Percentiles rank a stretch among this genome's conserved stretches.
Conservation (phyloP, 2,329 filamentous ascomycete species). For the Parastagonospora nodorum region DNA sequence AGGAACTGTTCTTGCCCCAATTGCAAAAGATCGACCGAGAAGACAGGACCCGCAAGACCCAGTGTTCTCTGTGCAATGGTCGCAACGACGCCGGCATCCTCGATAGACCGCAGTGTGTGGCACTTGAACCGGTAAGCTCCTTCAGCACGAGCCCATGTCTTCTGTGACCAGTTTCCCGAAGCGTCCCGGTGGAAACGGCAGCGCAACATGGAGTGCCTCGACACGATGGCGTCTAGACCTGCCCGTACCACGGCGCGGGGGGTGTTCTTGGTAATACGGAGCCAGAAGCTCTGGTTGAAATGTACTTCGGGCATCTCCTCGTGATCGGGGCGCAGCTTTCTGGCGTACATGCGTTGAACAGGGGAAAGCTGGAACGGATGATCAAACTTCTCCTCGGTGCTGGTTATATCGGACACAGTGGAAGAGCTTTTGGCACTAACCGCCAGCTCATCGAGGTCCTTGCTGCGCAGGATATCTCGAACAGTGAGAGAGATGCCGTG, state of each 20-base stretch:
- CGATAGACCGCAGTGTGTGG: not conserved
- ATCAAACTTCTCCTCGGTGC: constrained; percentile 7
- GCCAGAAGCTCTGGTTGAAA: constrained; percentile 5
- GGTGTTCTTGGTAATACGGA: constrained; percentile 26
- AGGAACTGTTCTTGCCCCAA: constrained; percentile 5
- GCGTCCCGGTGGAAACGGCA: constrained; percentile 9
- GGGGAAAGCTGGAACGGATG: constrained; percentile 21
- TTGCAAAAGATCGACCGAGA: constrained; percentile 28
- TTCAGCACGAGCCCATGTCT: constrained; percentile 3
- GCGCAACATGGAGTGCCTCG: constrained; percentile 23
- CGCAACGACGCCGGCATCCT: constrained; percentile 23
- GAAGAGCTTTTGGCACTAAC: not conserved
- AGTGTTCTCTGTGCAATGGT: constrained; percentile 12
- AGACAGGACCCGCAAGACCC: constrained; percentile 17
- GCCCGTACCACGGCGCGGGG: constrained; percentile 24
- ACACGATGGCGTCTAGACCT: constrained; percentile 8
- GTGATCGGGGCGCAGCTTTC: constrained; percentile 2
- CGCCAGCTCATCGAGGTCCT: constrained; percentile 14
- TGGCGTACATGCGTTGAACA: constrained; percentile 22
- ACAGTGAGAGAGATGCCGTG: constrained; percentile 13
- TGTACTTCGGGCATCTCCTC: constrained; percentile 21
- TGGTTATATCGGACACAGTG: not conserved
- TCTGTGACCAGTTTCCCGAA: constrained; percentile 23
- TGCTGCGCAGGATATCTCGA: constrained; percentile 20
- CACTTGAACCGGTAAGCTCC: constrained; percentile 13